Conservation (phyloP, 2,329 filamentous ascomycete genomes). For the Fusarium brevicatenulatum region DNA sequence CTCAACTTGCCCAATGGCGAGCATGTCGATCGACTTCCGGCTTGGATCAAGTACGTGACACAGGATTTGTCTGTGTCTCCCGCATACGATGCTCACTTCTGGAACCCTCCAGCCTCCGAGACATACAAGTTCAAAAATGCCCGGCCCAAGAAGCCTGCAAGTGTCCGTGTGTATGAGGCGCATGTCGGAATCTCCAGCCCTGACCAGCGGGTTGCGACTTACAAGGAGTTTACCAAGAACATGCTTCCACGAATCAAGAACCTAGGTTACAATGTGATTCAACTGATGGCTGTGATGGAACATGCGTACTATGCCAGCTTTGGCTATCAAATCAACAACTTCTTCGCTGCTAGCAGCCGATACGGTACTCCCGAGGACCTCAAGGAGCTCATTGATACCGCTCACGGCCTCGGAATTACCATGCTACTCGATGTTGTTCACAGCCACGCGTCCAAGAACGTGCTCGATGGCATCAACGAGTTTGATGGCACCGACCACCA, state of each 20-base stretch:
- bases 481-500: conserved; percentile 95
- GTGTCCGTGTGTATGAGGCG: conserved; percentile 96
- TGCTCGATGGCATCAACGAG: conserved; percentile 92
- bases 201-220: conserved; percentile 87
- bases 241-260: conserved; percentile 91
- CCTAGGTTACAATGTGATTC: conserved; percentile 96
- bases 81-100: conserved; percentile 94
- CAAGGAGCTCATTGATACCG: conserved; percentile 95
- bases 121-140: conserved; percentile 86
- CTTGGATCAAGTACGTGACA: conserved; percentile 97
- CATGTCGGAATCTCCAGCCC: conserved; percentile 97
- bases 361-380: conserved; percentile 94
- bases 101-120: conserved; percentile 85
- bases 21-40: conserved; percentile 86
- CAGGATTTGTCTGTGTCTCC: conserved; percentile 91
- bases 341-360: conserved; percentile 96
- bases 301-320: conserved; percentile 99
- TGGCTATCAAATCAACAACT: conserved; percentile 98
- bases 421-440: conserved; percentile 96
- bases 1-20: conserved; percentile 83
- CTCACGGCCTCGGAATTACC: conserved; percentile 88
- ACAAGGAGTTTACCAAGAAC: conserved; percentile 95
- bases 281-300: conserved; percentile 99
- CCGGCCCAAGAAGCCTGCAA: conserved; percentile 83
- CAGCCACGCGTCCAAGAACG: conserved; percentile 98